Base-by-base conservation (phyloP, 148 eudicot genomes). In the Vaccinium vitisidaea region DNA sequence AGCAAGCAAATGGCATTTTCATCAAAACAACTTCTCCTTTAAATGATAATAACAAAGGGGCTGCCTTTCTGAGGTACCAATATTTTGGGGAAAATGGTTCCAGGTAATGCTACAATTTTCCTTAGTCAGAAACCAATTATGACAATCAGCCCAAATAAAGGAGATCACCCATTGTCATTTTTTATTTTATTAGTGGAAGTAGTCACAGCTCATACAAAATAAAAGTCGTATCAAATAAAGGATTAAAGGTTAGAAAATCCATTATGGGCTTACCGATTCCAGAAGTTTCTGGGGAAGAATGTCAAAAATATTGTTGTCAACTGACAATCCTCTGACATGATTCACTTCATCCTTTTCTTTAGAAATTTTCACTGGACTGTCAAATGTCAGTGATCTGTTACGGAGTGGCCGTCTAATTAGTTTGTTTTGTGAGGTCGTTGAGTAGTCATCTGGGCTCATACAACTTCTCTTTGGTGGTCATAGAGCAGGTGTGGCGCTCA, bases 341-440 rank as follows among this genome's bases (percentile, higher is more conserved):
- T 85, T 84, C 36, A 80, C 75, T 71, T 89, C 90, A 83, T 91
- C 89, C 85, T 89, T 91, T 54, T 80, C 73, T 25, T 85, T 76
- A 36, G 43, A 81, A 82, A 71, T 88, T 77, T 87, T 83, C 79
- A 90, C 91, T 81, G 93, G 85, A 30, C 90, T 86, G 54, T 92
- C 97, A 84, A 96, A 93, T 43, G 86, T 93, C 89, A 96, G 83
- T 65, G 92, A 88, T 87, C 90, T 93, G 43, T 84, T 93, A 27
- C 92, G 89, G 54, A 89, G 83, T 76, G 93, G 91, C 11, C 90
- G 94, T 25, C 80, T 88, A 69, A 84, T 85, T 0, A 82, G 84
- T 86, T 91, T 93, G 82, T 49, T 86, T 52, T 93, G 90, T 8
- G 92, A 77, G 70, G 39, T 85, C 46, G 13, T 80, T 30, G 87